phyloP scores from a whole-genome alignment of 768 basidiomycete genomes.

The Leccinum olivaceopallidum region DNA sequence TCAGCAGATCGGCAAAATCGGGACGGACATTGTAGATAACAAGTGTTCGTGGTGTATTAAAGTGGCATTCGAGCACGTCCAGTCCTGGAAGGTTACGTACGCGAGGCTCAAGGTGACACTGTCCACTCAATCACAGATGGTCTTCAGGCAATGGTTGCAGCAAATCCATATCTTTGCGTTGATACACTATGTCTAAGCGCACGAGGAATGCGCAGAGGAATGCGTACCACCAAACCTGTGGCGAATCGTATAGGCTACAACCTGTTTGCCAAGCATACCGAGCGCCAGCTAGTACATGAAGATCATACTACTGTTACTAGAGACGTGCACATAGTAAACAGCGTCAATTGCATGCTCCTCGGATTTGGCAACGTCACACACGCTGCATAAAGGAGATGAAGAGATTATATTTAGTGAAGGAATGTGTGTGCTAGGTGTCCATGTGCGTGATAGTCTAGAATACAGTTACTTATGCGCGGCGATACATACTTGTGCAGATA shows the following conservation, averaged over 20 bases:
- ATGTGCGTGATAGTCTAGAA: not conserved
- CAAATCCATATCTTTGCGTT: too few species aligned
- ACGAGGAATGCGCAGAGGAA: too few species aligned
- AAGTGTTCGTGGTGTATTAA: constrained; percentile 98
- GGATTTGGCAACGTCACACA: not conserved
- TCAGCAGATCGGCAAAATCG: constrained; percentile 93
- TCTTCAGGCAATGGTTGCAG: too few species aligned
- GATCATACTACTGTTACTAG: too few species aligned
- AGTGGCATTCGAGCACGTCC: constrained; percentile 55
- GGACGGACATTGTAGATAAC: constrained; percentile 98
- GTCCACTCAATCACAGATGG: too few species aligned
- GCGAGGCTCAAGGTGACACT: too few species aligned
- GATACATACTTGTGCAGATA: not conserved
- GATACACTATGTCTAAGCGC: too few species aligned
- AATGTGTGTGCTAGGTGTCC: not conserved
- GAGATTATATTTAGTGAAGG: not conserved
- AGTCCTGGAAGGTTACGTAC: too few species aligned
- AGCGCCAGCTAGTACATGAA: too few species aligned
- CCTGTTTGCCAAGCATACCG: too few species aligned
- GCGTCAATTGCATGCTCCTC: not conserved
- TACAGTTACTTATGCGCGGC: not conserved
- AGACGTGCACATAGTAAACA: not conserved
- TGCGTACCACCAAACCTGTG: too few species aligned
- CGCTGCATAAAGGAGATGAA: not conserved
- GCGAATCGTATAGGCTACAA: too few species aligned